A percentile compares a stretch with the other conserved stretches of the same genome.
Conservation (phyloP, 805 yeast genomes). For the Komagataella pastoris region DNA sequence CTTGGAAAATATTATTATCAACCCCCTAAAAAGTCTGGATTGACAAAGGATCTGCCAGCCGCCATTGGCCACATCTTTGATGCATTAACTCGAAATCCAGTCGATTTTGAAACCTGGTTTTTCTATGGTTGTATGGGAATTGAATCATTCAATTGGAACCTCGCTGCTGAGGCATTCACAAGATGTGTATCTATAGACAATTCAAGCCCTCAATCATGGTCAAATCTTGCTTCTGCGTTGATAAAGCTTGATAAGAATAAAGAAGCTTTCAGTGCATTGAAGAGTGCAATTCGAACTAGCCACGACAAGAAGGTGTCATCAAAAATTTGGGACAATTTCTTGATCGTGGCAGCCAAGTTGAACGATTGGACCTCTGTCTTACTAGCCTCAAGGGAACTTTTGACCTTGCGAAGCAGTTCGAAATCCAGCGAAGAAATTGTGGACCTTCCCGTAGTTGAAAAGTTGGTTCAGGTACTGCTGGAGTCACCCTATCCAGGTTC, state of each 20-base stretch:
- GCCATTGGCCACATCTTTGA: slow-evolving; percentile 65
- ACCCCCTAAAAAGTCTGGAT: slow-evolving; percentile 45
- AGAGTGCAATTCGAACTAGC: slow-evolving; percentile 58
- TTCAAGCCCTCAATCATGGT: slow-evolving; percentile 75
- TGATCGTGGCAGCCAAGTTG: slow-evolving; percentile 68
- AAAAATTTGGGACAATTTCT: slow-evolving; percentile 84
- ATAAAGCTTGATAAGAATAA: slow-evolving; percentile 47
- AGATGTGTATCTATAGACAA: slow-evolving; percentile 83
- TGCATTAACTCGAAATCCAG: slow-evolving; percentile 59
- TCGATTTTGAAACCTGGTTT: slow-evolving; percentile 76
- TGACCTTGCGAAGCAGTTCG: slow-evolving; percentile 31
- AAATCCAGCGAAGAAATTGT: slow-evolving; percentile 46
- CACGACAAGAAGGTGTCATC: slow-evolving; percentile 60
- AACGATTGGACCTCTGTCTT: slow-evolving; percentile 86
- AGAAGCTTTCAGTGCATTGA: slow-evolving; percentile 79
- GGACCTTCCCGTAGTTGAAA: slow-evolving; percentile 66
- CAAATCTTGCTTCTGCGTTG: slow-evolving; percentile 76
- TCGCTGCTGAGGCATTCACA: slow-evolving; percentile 86
- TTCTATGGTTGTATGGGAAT: slow-evolving; percentile 86
- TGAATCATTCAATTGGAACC: slow-evolving; percentile 52
- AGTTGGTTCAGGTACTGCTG: slow-evolving; percentile 52
- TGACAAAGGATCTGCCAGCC: slow-evolving; percentile 31
- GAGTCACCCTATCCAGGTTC: slow-evolving; percentile 32
- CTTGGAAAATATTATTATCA: slow-evolving; percentile 59
- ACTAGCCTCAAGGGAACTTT: slow-evolving; percentile 53